phyloP scores from a whole-genome alignment of 345 rosid species.

The Gossypium ekmanianum region DNA sequence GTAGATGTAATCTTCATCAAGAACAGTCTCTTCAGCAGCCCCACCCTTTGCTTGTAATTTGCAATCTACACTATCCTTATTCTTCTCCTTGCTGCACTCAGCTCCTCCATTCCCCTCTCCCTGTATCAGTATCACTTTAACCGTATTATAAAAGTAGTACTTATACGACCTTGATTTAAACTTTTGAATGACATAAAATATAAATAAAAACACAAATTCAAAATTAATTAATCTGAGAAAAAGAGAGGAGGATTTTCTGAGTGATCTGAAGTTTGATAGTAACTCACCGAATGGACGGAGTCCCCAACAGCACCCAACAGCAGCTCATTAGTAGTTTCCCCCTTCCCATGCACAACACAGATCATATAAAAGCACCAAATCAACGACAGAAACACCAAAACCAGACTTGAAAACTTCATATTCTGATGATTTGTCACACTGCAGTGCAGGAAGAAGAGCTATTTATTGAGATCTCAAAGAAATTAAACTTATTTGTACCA shows the following conservation, averaged over 20 bases:
- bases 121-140: not conserved
- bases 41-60: constrained; percentile 18
- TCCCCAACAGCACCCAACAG: constrained; percentile 9
- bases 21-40: constrained; percentile 12
- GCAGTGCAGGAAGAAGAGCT: not conserved
- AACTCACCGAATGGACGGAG: constrained; percentile 13
- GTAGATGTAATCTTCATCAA: constrained; percentile 28
- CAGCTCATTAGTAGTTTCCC: not conserved
- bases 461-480: not conserved
- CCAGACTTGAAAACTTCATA: constrained; percentile 2
- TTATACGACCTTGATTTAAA: not conserved
- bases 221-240: too few species aligned
- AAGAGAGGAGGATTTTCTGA: not conserved
- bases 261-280: not conserved
- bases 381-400: not conserved
- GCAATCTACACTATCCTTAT: constrained; percentile 13
- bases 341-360: constrained; percentile 8
- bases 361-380: constrained; percentile 6
- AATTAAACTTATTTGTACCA: not conserved
- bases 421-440: not conserved
- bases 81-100: constrained; percentile 9
- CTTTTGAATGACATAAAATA: too few species aligned
- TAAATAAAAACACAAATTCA: too few species aligned
- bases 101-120: not conserved
- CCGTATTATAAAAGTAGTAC: not conserved